Conservation (phyloP, 1,139 yeast genomes). For the Citeromyces hawaiiensis region DNA sequence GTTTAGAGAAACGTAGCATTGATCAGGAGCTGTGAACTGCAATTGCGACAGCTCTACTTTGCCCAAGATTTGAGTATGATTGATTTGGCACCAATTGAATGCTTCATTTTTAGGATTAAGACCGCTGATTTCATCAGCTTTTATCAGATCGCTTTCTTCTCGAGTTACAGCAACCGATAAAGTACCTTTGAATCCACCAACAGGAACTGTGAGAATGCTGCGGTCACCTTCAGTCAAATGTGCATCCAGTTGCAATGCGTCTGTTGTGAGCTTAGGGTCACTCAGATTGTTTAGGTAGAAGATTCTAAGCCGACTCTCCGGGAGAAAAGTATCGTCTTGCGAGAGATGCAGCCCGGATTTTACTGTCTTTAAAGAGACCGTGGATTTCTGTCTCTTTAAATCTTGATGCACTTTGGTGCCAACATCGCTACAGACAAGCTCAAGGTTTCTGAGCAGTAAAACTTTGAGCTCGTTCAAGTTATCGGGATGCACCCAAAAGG, state of each 20-base stretch:
- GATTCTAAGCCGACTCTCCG: background rate
- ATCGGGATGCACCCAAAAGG: conserved; percentile 25
- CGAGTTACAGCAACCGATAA: background rate
- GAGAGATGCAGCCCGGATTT: conserved; percentile 2
- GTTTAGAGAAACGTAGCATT: conserved; percentile 19
- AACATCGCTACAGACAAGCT: conserved; percentile 5
- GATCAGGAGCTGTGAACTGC: conserved; percentile 5
- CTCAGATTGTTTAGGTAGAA: background rate
- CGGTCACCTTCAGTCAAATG: background rate
- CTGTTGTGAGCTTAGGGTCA: background rate
- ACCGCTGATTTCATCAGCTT: background rate
- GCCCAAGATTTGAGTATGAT: conserved; percentile 33
- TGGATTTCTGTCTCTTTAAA: conserved; percentile 1
- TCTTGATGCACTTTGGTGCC: background rate
- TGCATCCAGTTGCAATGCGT: background rate
- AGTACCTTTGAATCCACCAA: background rate
- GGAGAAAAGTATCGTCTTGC: background rate
- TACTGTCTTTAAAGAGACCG: conserved; percentile 1
- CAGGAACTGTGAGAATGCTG: background rate
- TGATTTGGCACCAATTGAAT: conserved; percentile 12
- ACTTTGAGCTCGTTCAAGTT: conserved; percentile 28
- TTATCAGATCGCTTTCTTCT: background rate
- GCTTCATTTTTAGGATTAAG: background rate
- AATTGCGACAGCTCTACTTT: conserved; percentile 4
- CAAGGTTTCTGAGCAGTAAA: conserved; percentile 16